Conservation (phyloP, 2,329 filamentous ascomycete species). For the Hypoxylon sp. region DNA sequence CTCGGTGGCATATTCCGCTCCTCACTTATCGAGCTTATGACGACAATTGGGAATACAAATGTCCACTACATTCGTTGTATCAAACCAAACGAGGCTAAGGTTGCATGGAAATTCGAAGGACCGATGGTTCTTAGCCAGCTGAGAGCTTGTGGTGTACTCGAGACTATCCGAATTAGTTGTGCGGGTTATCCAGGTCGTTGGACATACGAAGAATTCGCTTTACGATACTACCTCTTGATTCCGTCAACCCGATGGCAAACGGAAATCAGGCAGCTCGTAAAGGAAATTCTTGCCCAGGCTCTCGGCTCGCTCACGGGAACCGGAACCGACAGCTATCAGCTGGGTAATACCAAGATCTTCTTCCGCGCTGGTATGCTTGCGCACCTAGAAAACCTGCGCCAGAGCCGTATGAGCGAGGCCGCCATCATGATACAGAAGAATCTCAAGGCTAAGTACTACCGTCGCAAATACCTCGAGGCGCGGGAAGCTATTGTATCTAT, state of each 20-base stretch:
- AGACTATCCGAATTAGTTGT: conserved; percentile 97
- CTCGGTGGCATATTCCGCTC: conserved; percentile 99
- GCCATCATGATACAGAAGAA: conserved; percentile 99
- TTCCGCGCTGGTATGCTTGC: conserved; percentile 99
- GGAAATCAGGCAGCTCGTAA: conserved; percentile 93
- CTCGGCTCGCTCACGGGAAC: conserved; percentile 80
- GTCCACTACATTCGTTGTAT: conserved; percentile 99
- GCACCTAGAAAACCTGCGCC: conserved; percentile 94
- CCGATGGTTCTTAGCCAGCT: conserved; percentile 98
- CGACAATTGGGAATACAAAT: conserved; percentile 96
- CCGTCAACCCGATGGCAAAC: conserved; percentile 90
- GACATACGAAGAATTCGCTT: conserved; percentile 98
- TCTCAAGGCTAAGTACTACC: conserved; percentile 92
- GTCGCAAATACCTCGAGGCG: conserved; percentile 88
- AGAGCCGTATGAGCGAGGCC: conserved; percentile 88
- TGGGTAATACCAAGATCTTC: conserved; percentile 98
- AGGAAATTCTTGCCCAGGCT: conserved; percentile 89
- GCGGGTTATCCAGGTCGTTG: conserved; percentile 97
- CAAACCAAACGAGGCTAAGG: conserved; percentile 97
- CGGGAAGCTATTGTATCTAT: conserved; percentile 82
- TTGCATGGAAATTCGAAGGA: conserved; percentile 97
- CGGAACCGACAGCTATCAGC: conserved; percentile 92
- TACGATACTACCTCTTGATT: conserved; percentile 98
- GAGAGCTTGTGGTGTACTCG: conserved; percentile 96
- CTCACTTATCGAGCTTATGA: conserved; percentile 97